Base-by-base conservation (phyloP, 2,329 filamentous ascomycete genomes). In the Penicillium sp. region DNA sequence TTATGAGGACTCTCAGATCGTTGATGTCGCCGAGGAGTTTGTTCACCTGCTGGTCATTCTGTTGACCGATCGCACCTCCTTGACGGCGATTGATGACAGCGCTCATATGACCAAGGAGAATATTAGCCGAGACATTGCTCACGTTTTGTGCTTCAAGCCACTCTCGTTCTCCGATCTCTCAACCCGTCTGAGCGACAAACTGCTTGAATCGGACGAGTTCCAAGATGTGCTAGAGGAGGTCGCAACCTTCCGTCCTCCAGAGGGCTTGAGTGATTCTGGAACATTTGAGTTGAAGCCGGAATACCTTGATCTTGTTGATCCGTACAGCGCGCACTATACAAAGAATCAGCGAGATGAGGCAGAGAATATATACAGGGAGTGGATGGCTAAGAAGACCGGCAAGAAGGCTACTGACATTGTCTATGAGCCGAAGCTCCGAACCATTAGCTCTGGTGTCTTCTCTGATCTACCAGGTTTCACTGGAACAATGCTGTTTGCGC, bases 271-370 rank as follows among this genome's bases (percentile, higher is more conserved):
- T 4, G 94, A 99, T 70, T 89, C 92, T 15, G 94, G 95, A 54
- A 96, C 90, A 0, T 99, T 99, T 67, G 92, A 97, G 72, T 79
- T 99, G 49, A 94, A 92, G 69, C 85, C 89, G 4, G 85, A 96
- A 57, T 94, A 88, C 65, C 83, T 97, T 37, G 89, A 93, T 63
- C 84, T 95, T 45, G 86, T 99, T 49, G 95, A 99, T 70, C 94
- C 95, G 1, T 99, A 97, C 71, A 94, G 92, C 67, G 89, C 92
- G 6, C 92, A 97, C 69, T 99, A 96, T 73, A 95, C 87, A 67
- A 96, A 96, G 70, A 99, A 99, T 67, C 93, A 97, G 72, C 85
- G 94, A 49, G 94, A 99, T 69, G 94, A 99, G 72, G 91, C 93
- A 0, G 94, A 99, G 73, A 87, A 85, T 63, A 89, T 92, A 3